Evolutionary conservation across 1,284 basidiomycete genomes (phyloP), one percentile per base, ranked within the genome.

Genomic region (Trichosporon sp.): DNA sequence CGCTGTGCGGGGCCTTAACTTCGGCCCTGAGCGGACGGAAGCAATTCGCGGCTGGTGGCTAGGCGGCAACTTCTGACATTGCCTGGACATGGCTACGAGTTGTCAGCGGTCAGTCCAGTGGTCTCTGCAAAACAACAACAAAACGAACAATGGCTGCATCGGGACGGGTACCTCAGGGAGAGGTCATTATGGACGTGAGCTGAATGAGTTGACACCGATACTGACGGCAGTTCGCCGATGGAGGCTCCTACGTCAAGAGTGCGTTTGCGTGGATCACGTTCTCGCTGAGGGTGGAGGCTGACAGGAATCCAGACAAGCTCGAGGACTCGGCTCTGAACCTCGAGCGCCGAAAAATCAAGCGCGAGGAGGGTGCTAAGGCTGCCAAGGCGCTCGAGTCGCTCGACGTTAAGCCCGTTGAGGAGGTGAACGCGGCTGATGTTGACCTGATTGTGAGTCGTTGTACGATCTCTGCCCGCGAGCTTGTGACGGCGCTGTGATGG

Each of bases 171-270:
- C 73, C 75, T 25, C 74, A 76, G 66, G 75, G 75, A 33, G 76
- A 78, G 60, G 75, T 78, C 13, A 69, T 78, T 40, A 72, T 77
- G 65, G 76, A 78, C 58, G 77, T 78, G 61, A 69, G 76, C 64
- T 9, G 27, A 1, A 5, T 4, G 8, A 8, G 1, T 4, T 5
- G n/a, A 21, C 16, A 21, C 3, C 16, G 33, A 33, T 49, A 52
- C 70, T 70, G 56, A 69, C 58, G 10, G 2, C 66, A 78, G 77
- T 79, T 78, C 58, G 73, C 73, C 14, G 77, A 79, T 62, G 75
- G 75, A 19, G 77, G 77, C 29, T 67, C 66, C 58, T 79, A 78
- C 64, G 73, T 75, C 69, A 78, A 76, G 65, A 62, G 77, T 79
- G 27, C 40, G 73, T 68, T 11, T 2, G 19, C 25, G 13, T 19